phyloP scores from a whole-genome alignment of 352 stramenopile genomes.

The Phytophthora tentaculata region DNA sequence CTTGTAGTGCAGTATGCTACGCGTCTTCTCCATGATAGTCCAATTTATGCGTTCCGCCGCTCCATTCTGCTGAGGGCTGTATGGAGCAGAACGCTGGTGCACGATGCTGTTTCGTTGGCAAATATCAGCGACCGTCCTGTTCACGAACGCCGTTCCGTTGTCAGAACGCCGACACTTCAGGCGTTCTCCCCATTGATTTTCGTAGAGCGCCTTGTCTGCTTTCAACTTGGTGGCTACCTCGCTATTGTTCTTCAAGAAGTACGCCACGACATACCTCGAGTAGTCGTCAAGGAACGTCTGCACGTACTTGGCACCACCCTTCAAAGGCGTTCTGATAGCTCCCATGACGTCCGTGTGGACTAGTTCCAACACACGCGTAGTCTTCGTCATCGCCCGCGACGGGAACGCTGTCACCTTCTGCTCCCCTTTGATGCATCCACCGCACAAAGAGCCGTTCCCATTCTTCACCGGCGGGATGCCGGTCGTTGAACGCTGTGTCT shows the following conservation, averaged over 20 bases:
- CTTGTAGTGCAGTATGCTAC: not conserved
- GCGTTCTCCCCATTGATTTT: not conserved
- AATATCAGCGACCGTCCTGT: not conserved
- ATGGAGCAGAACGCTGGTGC: not conserved
- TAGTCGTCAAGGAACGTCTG: not conserved
- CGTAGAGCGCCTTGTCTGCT: not conserved
- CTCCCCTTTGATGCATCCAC: slow-evolving; percentile 16
- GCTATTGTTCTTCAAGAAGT: not conserved
- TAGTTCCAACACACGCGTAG: not conserved
- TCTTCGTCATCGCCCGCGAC: not conserved
- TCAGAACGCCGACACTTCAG: not conserved
- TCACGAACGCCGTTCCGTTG: not conserved
- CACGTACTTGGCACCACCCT: not conserved
- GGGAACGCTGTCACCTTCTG: not conserved
- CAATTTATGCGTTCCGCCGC: not conserved
- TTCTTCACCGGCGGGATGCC: slow-evolving; percentile 4
- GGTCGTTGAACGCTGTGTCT: slow-evolving; percentile 14
- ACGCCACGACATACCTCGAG: not conserved
- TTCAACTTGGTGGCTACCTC: not conserved
- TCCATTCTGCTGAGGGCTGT: not conserved
- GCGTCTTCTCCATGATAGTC: not conserved
- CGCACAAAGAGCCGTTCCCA: slow-evolving; percentile 5
- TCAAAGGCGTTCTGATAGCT: not conserved
- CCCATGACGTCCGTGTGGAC: not conserved
- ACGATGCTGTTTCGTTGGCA: not conserved